Conservation (phyloP, 2,329 filamentous ascomycete genomes). For the Fusarium sp. region DNA sequence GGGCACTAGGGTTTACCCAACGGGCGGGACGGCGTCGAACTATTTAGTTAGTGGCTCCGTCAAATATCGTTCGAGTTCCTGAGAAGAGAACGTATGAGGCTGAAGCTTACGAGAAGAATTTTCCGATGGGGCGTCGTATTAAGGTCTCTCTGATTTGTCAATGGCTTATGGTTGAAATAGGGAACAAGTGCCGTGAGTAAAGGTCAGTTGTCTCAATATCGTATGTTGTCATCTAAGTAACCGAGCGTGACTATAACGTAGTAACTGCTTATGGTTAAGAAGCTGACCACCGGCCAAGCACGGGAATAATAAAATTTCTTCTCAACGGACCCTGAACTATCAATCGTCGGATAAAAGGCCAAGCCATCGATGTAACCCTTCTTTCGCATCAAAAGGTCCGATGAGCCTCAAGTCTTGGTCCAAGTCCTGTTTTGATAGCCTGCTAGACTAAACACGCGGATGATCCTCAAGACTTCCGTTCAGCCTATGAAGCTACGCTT, state of each 20-base stretch:
- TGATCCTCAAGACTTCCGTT: neutral
- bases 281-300: neutral
- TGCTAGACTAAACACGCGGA: neutral
- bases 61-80: neutral
- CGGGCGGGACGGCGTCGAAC: neutral
- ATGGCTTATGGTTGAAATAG: neutral
- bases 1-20: slow-evolving; percentile 2
- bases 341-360: neutral
- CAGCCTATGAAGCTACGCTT: neutral
- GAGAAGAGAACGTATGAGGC: neutral
- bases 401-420: neutral
- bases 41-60: neutral
- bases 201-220: neutral
- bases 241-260: neutral
- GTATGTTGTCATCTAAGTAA: neutral
- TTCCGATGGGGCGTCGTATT: neutral
- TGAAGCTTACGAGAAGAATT: neutral
- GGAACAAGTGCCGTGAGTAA: neutral
- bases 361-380: neutral
- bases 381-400: neutral
- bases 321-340: neutral
- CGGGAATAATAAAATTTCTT: neutral
- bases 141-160: neutral
- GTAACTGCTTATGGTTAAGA: neutral
- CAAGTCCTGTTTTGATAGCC: neutral